Percentiles rank a stretch among this genome's conserved stretches.
Conservation (phyloP, 768 basidiomycete species). For the Chalciporus piperatus region DNA sequence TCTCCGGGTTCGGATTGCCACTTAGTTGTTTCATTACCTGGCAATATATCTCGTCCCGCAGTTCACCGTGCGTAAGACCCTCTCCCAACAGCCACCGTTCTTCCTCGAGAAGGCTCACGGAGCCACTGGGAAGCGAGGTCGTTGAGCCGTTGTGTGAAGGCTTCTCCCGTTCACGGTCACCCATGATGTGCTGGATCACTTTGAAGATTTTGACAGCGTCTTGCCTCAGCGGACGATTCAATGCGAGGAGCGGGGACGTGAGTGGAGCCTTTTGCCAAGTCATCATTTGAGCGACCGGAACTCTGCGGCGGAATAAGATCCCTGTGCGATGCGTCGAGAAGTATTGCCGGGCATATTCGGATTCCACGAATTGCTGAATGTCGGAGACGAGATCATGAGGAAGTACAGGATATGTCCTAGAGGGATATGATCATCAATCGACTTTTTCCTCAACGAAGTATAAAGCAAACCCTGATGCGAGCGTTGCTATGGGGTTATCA, state of each 20-base stretch:
- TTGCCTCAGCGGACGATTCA: slow-evolving; percentile 62
- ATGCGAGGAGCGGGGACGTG: slow-evolving; percentile 67
- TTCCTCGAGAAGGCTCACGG: slow-evolving; percentile 64
- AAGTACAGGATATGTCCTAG: slow-evolving; percentile 71
- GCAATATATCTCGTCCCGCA: slow-evolving; percentile 92
- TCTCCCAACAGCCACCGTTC: slow-evolving; percentile 83
- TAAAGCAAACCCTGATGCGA: slow-evolving; percentile 62
- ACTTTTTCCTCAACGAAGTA: background rate
- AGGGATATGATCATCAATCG: slow-evolving; percentile 10
- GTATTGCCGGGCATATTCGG: slow-evolving; percentile 82
- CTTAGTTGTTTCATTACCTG: slow-evolving; percentile 91
- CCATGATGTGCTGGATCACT: slow-evolving; percentile 90
- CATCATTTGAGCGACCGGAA: slow-evolving; percentile 87
- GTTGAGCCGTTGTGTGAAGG: slow-evolving; percentile 43
- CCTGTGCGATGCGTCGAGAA: slow-evolving; percentile 91
- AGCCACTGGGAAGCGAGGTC: slow-evolving; percentile 41
- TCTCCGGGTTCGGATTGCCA: slow-evolving; percentile 79
- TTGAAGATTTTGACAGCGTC: slow-evolving; percentile 87
- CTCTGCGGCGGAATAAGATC: slow-evolving; percentile 76
- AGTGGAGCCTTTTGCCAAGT: slow-evolving; percentile 85
- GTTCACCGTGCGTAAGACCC: slow-evolving; percentile 75
- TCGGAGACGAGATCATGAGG: slow-evolving; percentile 80
- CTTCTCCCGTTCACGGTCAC: slow-evolving; percentile 78
- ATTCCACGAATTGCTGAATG: slow-evolving; percentile 84
- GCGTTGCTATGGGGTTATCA: slow-evolving; percentile 39